A percentile compares a stretch with the other conserved stretches of the same genome.
Evolutionary conservation across 352 stramenopile genomes (phyloP).

Genomic region (Plasmopara halstedii): DNA sequence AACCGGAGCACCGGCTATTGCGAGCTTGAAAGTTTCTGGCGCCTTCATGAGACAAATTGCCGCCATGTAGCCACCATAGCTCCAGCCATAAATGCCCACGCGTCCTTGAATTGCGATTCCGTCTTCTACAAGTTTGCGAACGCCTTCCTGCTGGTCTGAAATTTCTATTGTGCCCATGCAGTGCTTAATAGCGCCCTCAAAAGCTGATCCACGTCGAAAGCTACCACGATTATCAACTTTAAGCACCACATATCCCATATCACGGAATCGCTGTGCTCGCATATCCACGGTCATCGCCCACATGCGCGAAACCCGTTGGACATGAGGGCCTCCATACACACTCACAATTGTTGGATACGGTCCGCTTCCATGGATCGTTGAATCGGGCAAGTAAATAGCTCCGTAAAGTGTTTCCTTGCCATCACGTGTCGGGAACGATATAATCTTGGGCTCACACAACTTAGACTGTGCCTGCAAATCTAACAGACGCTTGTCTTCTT

Average conservation of each 20-base stretch:
- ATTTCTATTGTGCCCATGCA: slow-evolving; percentile 90
- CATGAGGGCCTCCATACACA: slow-evolving; percentile 95
- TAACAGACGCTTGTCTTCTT: slow-evolving; percentile 52
- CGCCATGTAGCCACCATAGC: slow-evolving; percentile 97
- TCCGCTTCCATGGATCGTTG: slow-evolving; percentile 71
- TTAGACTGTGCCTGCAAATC: slow-evolving; percentile 41
- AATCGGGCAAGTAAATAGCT: slow-evolving; percentile 91
- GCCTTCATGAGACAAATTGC: slow-evolving; percentile 95
- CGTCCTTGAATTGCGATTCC: slow-evolving; percentile 83
- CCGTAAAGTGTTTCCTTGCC: slow-evolving; percentile 82
- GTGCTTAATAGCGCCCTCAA: slow-evolving; percentile 92
- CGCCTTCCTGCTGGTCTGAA: slow-evolving; percentile 76
- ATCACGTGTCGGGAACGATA: slow-evolving; percentile 81
- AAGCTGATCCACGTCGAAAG: slow-evolving; percentile 85
- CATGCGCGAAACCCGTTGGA: slow-evolving; percentile 90
- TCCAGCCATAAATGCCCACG: slow-evolving; percentile 97
- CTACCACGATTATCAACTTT: slow-evolving; percentile 96
- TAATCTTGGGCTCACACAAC: slow-evolving; percentile 51
- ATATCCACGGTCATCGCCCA: slow-evolving; percentile 92
- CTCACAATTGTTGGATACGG: slow-evolving; percentile 94
- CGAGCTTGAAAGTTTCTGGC: slow-evolving; percentile 92
- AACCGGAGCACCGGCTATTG: slow-evolving; percentile 93
- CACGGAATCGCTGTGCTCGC: slow-evolving; percentile 87
- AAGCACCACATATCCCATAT: slow-evolving; percentile 92
- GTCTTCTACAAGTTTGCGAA: slow-evolving; percentile 71